Percentiles rank a stretch among this genome's conserved stretches.
phyloP scores from a whole-genome alignment of 805 yeast species.

The Candida hispaniensis region DNA sequence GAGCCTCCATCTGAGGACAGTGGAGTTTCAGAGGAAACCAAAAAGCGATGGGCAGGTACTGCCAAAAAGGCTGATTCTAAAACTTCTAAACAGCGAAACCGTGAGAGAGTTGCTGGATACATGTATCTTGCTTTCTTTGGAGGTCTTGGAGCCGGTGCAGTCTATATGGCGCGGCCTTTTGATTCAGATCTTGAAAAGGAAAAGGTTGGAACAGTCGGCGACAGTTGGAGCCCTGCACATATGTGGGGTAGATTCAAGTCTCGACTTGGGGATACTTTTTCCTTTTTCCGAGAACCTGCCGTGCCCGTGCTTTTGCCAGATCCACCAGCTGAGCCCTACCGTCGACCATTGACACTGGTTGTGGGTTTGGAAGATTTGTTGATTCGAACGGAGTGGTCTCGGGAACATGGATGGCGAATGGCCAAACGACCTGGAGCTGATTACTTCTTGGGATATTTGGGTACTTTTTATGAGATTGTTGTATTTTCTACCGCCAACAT shows the following conservation, averaged over 20 bases:
- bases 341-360: constrained; percentile 85
- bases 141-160: constrained; percentile 40
- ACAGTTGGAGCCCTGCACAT: constrained; percentile 57
- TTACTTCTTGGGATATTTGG: constrained; percentile 86
- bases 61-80: constrained; percentile 32
- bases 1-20: constrained; percentile 16
- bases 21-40: constrained; percentile 24
- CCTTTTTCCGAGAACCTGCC: constrained; percentile 85
- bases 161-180: constrained; percentile 75
- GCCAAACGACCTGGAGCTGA: constrained; percentile 98
- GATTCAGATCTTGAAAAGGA: constrained; percentile 64
- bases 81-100: constrained; percentile 38
- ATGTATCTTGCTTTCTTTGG: constrained; percentile 49
- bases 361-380: constrained; percentile 81
- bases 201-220: constrained; percentile 40
- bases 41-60: constrained; percentile 43
- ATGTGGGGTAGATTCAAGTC: constrained; percentile 60
- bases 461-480: constrained; percentile 93
- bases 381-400: constrained; percentile 86
- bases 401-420: constrained; percentile 92
- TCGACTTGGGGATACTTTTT: constrained; percentile 64
- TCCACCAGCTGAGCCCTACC: constrained; percentile 80
- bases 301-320: constrained; percentile 90
- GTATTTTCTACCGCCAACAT: constrained; percentile 75
- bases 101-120: constrained; percentile 71